Evolutionary conservation across 257 asterid species (phyloP).

Genomic region (Forsythia viridissima): DNA sequence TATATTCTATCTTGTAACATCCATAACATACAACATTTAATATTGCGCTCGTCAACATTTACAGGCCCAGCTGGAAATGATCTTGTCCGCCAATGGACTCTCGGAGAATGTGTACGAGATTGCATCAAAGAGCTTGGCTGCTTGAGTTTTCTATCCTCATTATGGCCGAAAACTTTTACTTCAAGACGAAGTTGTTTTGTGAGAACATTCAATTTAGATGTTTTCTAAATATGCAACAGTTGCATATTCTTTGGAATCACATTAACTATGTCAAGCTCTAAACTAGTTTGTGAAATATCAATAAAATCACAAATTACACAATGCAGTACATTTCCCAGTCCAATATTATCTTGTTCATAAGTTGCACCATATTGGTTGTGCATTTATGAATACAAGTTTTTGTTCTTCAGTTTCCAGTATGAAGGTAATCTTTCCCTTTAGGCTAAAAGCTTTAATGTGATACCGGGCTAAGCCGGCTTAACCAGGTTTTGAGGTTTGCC

Average conservation of each 20-base stretch:
- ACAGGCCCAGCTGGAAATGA: conserved; percentile 93
- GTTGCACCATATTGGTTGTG: too few relatives aligned
- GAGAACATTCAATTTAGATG: neutral
- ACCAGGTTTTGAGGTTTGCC: too few relatives aligned
- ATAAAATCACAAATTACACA: neutral
- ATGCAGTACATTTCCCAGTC: too few relatives aligned
- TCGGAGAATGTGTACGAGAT: conserved; percentile 90
- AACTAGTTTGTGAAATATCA: neutral
- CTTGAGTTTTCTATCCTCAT: conserved; percentile 30
- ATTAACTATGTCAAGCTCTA: neutral
- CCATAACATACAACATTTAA: neutral
- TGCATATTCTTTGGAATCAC: neutral
- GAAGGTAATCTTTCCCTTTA: too few relatives aligned
- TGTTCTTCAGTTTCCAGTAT: too few relatives aligned
- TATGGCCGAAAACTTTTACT: neutral
- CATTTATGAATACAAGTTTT: too few relatives aligned
- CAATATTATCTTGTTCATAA: too few relatives aligned
- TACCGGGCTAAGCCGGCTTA: too few relatives aligned
- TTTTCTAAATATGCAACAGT: neutral
- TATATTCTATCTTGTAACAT: neutral
- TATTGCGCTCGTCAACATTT: neutral
- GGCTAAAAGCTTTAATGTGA: too few relatives aligned
- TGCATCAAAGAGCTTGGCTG: conserved; percentile 88
- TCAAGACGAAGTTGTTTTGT: neutral
- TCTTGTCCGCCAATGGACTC: conserved; percentile 66